Evolutionary conservation across 306 rosid species (phyloP).

Genomic region (Fragaria iinumae): DNA sequence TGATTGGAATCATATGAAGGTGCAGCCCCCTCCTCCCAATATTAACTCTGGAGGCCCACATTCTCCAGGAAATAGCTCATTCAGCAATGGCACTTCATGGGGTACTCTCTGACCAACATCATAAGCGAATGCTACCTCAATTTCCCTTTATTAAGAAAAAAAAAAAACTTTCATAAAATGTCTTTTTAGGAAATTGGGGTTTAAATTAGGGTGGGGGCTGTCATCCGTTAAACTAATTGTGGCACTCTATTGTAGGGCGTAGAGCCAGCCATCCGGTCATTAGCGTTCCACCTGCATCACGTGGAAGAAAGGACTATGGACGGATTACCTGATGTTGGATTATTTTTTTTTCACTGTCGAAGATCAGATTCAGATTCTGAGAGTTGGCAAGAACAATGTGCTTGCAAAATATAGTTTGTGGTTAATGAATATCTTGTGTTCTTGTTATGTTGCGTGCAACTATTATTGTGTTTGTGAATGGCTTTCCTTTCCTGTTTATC

Average conservation of each 20-base stretch:
- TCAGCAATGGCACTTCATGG: constrained; percentile 71
- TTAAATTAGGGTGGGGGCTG: constrained; percentile 20
- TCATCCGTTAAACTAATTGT: constrained; percentile 27
- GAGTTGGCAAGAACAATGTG: constrained; percentile 34
- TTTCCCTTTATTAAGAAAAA: constrained; percentile 10
- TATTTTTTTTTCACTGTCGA: constrained; percentile 14
- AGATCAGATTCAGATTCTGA: constrained; percentile 29
- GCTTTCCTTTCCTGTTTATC: constrained; percentile 13
- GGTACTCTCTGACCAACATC: constrained; percentile 53
- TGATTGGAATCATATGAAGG: constrained; percentile 81
- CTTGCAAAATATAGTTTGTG: constrained; percentile 62
- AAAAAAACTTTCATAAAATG: background rate
- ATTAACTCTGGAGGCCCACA: constrained; percentile 64
- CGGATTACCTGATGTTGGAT: constrained; percentile 59
- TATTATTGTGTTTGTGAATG: constrained; percentile 44
- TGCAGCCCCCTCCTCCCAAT: constrained; percentile 64
- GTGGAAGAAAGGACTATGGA: constrained; percentile 83
- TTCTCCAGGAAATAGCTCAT: constrained; percentile 75
- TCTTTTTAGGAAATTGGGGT: constrained; percentile 19
- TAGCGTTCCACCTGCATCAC: constrained; percentile 82
- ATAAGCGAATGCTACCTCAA: constrained; percentile 13
- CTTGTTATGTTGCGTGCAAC: constrained; percentile 38
- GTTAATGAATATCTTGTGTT: constrained; percentile 27
- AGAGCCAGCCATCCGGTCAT: constrained; percentile 73
- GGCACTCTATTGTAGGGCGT: constrained; percentile 57